Percentiles rank a stretch among this genome's conserved stretches.
Evolutionary conservation across 352 stramenopile species (phyloP).

Genomic region (Phytophthora foliorum): DNA sequence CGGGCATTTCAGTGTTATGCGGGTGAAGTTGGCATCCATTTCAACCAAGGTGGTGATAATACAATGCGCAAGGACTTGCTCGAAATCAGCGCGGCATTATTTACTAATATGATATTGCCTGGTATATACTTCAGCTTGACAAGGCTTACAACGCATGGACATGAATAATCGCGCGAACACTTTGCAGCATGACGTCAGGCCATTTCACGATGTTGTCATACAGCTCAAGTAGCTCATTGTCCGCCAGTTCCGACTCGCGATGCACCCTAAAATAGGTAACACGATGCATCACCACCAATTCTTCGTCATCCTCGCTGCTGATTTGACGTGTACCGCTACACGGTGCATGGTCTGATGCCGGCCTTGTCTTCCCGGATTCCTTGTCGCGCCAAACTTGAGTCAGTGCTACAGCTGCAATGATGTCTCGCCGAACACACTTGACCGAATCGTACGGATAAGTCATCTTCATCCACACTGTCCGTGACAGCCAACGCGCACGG

Average conservation of each 20-base stretch:
- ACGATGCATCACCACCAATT: conserved; percentile 44
- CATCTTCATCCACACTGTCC: conserved; percentile 59
- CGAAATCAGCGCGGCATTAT: too few relatives aligned
- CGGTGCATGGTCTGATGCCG: background rate
- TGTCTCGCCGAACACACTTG: conserved; percentile 45
- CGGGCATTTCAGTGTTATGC: too few relatives aligned
- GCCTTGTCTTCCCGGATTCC: background rate
- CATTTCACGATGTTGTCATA: background rate
- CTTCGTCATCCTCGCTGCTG: conserved; percentile 21
- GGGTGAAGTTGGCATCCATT: too few relatives aligned
- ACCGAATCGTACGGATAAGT: conserved; percentile 52
- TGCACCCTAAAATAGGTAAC: conserved; percentile 45
- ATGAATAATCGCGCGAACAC: background rate
- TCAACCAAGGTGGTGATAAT: too few relatives aligned
- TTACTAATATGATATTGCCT: too few relatives aligned
- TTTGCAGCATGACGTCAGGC: background rate
- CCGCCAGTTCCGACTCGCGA: background rate
- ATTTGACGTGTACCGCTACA: conserved; percentile 6
- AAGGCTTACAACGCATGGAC: background rate
- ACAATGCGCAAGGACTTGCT: too few relatives aligned
- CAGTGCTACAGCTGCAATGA: conserved; percentile 44
- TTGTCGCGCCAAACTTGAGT: conserved; percentile 30
- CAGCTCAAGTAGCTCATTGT: background rate
- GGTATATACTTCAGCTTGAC: too few relatives aligned
- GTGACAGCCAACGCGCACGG: conserved; percentile 44